Percentiles rank a stretch among this genome's conserved stretches.
These are phyloP conservation scores for Cordyceps javanica DNA, from an alignment of 2,329 filamentous ascomycete species.

Conservation along the genomic window DNA sequence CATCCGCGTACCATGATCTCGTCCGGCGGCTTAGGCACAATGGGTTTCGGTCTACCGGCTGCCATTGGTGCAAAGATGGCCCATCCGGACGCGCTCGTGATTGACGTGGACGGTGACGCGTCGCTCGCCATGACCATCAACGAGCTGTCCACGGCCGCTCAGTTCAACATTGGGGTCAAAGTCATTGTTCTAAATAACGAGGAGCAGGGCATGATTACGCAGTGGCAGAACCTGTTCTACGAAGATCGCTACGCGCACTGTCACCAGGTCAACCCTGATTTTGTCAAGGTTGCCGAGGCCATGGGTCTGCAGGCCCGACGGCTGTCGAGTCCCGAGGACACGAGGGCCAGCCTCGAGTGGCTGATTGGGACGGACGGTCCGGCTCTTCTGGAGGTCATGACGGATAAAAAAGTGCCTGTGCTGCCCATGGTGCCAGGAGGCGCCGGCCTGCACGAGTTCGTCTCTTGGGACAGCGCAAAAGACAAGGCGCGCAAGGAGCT, in stretches of 20 bases:
- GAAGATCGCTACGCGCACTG: conserved; percentile 83
- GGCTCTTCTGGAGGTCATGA: conserved; percentile 84
- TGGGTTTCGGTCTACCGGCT: conserved; percentile 91
- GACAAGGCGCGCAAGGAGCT: conserved; percentile 60
- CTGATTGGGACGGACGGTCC: conserved; percentile 83
- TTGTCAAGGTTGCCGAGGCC: conserved; percentile 84
- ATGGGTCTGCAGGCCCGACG: conserved; percentile 79
- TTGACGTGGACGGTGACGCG: conserved; percentile 95
- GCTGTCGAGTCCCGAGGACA: conserved; percentile 67
- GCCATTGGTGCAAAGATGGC: conserved; percentile 91
- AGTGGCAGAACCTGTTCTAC: conserved; percentile 95
- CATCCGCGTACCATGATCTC: conserved; percentile 91
- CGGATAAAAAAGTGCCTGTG: conserved; percentile 87
- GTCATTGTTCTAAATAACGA: conserved; percentile 93
- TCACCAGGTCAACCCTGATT: conserved; percentile 84
- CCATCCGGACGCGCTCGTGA: conserved; percentile 68
- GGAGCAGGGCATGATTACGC: conserved; percentile 93
- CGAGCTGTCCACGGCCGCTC: conserved; percentile 83
- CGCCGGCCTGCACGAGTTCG: conserved; percentile 82
- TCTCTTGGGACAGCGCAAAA: conserved; percentile 52
- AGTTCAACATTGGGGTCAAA: conserved; percentile 97
- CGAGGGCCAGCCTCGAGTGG: conserved; percentile 76
- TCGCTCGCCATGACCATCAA: conserved; percentile 98
- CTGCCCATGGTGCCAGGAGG: conserved; percentile 94
- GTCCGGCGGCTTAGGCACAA: conserved; percentile 77